Evolutionary conservation across 2,329 filamentous ascomycete genomes (phyloP).

Genomic region (Fusarium azukiicola): DNA sequence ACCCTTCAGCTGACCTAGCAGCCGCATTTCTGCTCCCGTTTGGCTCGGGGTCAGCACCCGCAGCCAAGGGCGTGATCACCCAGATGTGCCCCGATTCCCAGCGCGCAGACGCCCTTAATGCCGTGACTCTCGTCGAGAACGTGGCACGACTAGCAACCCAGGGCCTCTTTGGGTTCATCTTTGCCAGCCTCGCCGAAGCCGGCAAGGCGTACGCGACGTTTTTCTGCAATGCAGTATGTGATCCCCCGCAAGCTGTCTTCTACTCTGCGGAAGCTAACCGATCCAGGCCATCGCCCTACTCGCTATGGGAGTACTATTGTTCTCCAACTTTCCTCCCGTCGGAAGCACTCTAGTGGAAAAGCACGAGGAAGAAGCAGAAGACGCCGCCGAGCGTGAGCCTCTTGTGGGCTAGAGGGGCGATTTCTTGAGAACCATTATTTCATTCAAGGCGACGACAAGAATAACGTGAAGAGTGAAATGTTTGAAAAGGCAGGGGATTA

Average conservation of each 20-base stretch:
- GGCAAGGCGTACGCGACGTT: conserved; percentile 83
- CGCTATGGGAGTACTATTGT: conserved; percentile 63
- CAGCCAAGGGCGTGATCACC: conserved; percentile 87
- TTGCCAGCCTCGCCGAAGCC: conserved; percentile 80
- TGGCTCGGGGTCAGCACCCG: conserved; percentile 84
- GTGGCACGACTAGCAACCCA: conserved; percentile 82
- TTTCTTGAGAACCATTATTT: not conserved
- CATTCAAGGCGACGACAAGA: not conserved
- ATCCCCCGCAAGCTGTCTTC: no score
- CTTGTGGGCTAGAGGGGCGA: not conserved
- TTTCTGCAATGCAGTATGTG: conserved; percentile 72
- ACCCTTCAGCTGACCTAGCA: conserved; percentile 40
- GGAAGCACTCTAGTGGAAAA: conserved; percentile 62
- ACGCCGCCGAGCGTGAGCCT: not conserved
- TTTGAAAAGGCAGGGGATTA: not conserved
- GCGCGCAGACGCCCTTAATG: conserved; percentile 83
- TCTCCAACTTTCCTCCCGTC: conserved; percentile 67
- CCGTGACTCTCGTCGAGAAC: conserved; percentile 86
- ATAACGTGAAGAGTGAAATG: not conserved
- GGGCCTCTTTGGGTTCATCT: conserved; percentile 84
- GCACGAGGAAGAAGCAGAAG: conserved; percentile 26
- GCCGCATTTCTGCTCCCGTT: conserved; percentile 83
- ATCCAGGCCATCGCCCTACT: conserved; percentile 72
- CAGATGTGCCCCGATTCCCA: conserved; percentile 83
- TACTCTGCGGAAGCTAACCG: no score